Percentiles rank a stretch among this genome's conserved stretches.
Conservation (phyloP, 371 early-diverging fungal genomes). For the Actinomucor elegans region DNA sequence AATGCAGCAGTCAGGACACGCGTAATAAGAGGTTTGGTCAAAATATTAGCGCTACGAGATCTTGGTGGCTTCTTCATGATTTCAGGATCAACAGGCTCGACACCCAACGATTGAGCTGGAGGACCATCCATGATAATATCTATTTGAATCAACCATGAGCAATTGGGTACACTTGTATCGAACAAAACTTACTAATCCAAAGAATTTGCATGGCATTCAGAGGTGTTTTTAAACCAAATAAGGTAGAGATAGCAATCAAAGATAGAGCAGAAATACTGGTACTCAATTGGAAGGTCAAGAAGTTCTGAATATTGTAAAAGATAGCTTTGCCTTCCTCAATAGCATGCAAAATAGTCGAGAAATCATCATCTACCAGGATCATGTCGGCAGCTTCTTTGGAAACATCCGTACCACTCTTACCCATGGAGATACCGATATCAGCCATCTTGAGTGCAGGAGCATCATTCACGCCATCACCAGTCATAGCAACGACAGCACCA, state of each 20-base stretch:
- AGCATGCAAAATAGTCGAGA: conserved; percentile 79
- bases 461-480: conserved; percentile 98
- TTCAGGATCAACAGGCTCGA: conserved; percentile 83
- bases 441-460: conserved; percentile 88
- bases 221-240: conserved; percentile 87
- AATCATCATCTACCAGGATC: conserved; percentile 88
- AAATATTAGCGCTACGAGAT: conserved; percentile 68
- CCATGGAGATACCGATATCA: conserved; percentile 93
- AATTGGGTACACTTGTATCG: background rate
- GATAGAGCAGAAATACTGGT: conserved; percentile 85
- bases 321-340: conserved; percentile 93
- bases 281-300: conserved; percentile 86
- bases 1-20: conserved; percentile 81
- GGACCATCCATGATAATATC: conserved; percentile 94
- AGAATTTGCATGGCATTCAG: conserved; percentile 97
- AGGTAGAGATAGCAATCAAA: conserved; percentile 83
- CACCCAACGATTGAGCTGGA: conserved; percentile 88
- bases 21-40: conserved; percentile 70
- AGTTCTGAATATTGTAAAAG: conserved; percentile 92
- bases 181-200: conserved; percentile 83
- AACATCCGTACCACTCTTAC: conserved; percentile 87
- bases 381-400: conserved; percentile 92
- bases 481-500: conserved; percentile 83
- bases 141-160: conserved; percentile 22
- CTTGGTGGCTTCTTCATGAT: conserved; percentile 86